Conservation (phyloP, 768 basidiomycete species). For the Leccinum longicurvipes region DNA sequence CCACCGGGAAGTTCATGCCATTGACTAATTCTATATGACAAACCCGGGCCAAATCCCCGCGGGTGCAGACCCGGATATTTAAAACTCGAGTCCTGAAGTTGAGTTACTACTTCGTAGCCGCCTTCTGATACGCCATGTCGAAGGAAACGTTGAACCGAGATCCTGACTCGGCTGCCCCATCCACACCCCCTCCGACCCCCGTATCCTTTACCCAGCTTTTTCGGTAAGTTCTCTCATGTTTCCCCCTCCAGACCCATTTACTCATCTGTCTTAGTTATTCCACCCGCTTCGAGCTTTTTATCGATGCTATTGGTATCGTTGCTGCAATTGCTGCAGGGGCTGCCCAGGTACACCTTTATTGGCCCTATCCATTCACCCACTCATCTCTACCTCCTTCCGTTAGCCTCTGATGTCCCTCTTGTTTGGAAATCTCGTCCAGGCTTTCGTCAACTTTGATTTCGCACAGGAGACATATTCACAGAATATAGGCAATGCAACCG, state of each 20-base stretch:
- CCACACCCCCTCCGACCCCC: constrained; percentile 31
- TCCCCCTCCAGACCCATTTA: background rate
- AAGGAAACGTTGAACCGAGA: background rate
- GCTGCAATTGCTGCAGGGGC: constrained; percentile 77
- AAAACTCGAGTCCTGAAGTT: background rate
- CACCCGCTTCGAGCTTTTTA: constrained; percentile 60
- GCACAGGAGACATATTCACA: constrained; percentile 12
- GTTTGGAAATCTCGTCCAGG: constrained; percentile 77
- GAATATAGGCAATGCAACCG: constrained; percentile 24
- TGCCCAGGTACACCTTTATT: constrained; percentile 54
- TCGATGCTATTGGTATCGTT: constrained; percentile 70
- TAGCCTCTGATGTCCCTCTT: constrained; percentile 79
- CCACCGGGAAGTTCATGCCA: no score
- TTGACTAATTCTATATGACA: no score
- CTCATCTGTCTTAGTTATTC: constrained; percentile 53
- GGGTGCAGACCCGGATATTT: no score
- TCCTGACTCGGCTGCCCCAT: constrained; percentile 23
- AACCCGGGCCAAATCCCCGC: no score
- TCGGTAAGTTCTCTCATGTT: constrained; percentile 33
- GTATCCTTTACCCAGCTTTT: constrained; percentile 45
- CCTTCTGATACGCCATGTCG: background rate
- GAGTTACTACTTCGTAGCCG: no score
- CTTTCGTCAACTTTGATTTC: constrained; percentile 60
- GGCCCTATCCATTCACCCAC: background rate
- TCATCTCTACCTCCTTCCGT: background rate